Evolutionary conservation across 768 basidiomycete genomes (phyloP), one percentile per base, ranked within the genome.

Genomic region (Boletus rubescentipes): DNA sequence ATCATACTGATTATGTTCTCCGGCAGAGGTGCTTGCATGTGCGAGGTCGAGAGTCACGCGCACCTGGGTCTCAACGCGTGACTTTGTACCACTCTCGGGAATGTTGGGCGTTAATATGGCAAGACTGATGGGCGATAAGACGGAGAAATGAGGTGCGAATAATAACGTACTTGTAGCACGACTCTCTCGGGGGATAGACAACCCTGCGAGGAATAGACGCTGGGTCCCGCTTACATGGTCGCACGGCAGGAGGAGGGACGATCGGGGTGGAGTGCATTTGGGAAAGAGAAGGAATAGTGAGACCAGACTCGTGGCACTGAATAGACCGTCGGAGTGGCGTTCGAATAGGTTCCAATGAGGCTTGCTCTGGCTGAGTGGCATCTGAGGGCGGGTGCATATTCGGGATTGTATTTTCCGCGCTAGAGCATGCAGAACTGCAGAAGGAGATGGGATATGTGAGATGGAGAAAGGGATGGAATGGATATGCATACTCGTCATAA

Each of bases 11-110:
- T 71, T 69, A 7, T 81, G 80, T 58, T 89, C 82, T 9, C 77
- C 76, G 2, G 81, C 78, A 5, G 85, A 81, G 6, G 75, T 68
- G 61, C 79, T 85, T 21, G 84, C 77, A 61, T 87, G 83, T 5
- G 87, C 87, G 45, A 92, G 76, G 65, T 93, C 89, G 36, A 96
- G 77, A 4, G 86, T 83, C 37, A 95, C 82, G 65, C 93, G 85
- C 45, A 96, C 86, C 76, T 96, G 93, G 3, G 93, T 96, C 70
- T 96, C 93, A n/a, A 96, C 93, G 32, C 93, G 83, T 43, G 90
- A 93, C 72, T 96, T 95, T 14, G 93, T 86, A 23, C 93, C 93
- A 40, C 77, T 74, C 61, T 84, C 82, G 6, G 93, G 92, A 49
- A 96, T 84, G 63, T 85, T 91, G 20, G 91, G 89, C 39, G 92